phyloP scores from a whole-genome alignment of 768 basidiomycete genomes.

The Termitomyces sp. region DNA sequence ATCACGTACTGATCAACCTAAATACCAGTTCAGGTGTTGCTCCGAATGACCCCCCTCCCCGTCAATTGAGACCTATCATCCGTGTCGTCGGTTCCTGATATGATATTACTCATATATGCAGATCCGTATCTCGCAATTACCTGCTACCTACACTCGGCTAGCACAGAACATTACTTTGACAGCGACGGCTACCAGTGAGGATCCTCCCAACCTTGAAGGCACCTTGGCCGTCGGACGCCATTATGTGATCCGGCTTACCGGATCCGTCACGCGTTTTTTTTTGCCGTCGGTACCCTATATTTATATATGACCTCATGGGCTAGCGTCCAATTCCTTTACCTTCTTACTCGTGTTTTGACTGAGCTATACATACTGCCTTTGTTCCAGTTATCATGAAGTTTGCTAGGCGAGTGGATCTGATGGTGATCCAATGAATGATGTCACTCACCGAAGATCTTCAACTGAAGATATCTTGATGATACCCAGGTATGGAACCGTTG shows the following conservation, averaged over 20 bases:
- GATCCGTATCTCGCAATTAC: neutral
- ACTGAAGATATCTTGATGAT: conserved; percentile 1
- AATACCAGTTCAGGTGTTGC: neutral
- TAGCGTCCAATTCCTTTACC: neutral
- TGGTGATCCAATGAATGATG: neutral
- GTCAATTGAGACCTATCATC: neutral
- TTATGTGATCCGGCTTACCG: neutral
- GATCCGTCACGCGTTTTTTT: neutral
- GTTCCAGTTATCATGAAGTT: neutral
- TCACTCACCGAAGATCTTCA: neutral
- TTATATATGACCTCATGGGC: neutral
- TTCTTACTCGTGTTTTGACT: neutral
- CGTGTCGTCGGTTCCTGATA: neutral
- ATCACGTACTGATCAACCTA: neutral
- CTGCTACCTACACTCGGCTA: neutral
- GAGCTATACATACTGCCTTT: neutral
- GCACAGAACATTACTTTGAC: too few relatives aligned
- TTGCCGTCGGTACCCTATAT: neutral
- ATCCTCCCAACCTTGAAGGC: too few relatives aligned
- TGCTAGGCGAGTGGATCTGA: neutral
- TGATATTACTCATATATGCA: neutral
- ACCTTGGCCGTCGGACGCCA: neutral
- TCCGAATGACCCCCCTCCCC: neutral
- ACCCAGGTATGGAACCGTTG: neutral
- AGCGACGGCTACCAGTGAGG: too few relatives aligned